Percentiles rank a stretch among this genome's conserved stretches.
These are phyloP conservation scores for Mycena vulgaris DNA, from an alignment of 768 basidiomycete genomes.

Conservation along the genomic window DNA sequence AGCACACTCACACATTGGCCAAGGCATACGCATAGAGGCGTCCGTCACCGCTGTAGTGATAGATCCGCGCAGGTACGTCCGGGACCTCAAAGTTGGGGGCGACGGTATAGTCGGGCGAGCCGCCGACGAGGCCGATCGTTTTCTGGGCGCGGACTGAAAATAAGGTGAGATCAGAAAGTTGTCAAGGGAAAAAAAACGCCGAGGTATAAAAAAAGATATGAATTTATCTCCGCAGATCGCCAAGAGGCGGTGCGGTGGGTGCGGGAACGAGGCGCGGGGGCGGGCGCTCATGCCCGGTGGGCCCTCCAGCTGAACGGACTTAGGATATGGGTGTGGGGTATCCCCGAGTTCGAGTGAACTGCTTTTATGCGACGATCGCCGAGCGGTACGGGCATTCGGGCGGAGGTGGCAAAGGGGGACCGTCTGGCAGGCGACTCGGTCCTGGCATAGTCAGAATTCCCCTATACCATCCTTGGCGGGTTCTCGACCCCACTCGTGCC, in stretches of 20 bases:
- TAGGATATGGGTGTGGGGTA: no score
- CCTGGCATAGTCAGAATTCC: no score
- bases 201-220: conserved; percentile 29
- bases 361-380: neutral
- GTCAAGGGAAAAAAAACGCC: conserved; percentile 3
- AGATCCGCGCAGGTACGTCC: conserved; percentile 81
- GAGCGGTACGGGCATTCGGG: neutral
- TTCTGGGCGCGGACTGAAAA: conserved; percentile 93
- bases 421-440: no score
- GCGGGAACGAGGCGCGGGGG: neutral
- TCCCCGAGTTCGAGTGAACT: no score
- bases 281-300: neutral
- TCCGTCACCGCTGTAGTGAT: conserved; percentile 89
- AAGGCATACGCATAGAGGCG: conserved; percentile 89
- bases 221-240: conserved; percentile 33
- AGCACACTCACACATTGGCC: conserved; percentile 74
- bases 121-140: conserved; percentile 87
- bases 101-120: conserved; percentile 81
- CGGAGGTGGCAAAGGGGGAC: neutral
- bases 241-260: conserved; percentile 17
- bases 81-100: conserved; percentile 76
- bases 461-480: neutral
- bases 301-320: no score
- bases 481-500: neutral
- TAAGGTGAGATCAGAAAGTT: conserved; percentile 35